Evolutionary conservation across 2,329 filamentous ascomycete species (phyloP), one percentile per base, ranked within the genome.

Genomic region (Neonectria hederae): DNA sequence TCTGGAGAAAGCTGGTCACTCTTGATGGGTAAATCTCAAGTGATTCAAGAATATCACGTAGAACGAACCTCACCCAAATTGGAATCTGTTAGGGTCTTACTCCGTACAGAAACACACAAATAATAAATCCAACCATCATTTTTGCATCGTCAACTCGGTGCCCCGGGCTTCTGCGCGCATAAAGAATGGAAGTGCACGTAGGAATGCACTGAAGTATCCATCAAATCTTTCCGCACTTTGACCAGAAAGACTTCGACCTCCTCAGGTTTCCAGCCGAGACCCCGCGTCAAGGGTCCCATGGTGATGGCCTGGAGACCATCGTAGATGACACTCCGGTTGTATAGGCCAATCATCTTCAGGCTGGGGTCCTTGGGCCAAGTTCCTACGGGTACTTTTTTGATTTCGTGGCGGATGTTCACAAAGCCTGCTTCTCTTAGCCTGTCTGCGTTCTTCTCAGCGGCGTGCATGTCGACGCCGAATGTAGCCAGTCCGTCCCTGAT

Each of bases 301-400:
- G 71, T 74, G 48, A 79, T 72, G 7, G 70, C 77, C 11, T 78
- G 71, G 5, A 77, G 65, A 1, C 75, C 77, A 45, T 78, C 72
- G 17, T 73, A 69, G 21, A 77, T 74, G 42, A 75, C 61, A 19
- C 66, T 68, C 42, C 67, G 64, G 42, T 67, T 75, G 51, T 79
- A 80, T n/a, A 76, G 68, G 13, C 76, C 84, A 59, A 84, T 78
- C 55, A 78, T 78, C 67, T 83, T 84, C 45, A 84, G 76, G 14
- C 77, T 80, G 21, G 77, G 74, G 54, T 86, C 81, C 53, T 75
- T 79, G 0, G 83, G 77, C 85, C 84, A 87, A 0, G 76, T 73
- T 17, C 82, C 83, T 7, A 83, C 78, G 0, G 85, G 84, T 10
- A 86, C 75, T 69, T 84, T 82, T 67, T 79, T 77, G 8, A 76